phyloP scores from a whole-genome alignment of 495 filamentous ascomycete species.

The Glonium stellatum region DNA sequence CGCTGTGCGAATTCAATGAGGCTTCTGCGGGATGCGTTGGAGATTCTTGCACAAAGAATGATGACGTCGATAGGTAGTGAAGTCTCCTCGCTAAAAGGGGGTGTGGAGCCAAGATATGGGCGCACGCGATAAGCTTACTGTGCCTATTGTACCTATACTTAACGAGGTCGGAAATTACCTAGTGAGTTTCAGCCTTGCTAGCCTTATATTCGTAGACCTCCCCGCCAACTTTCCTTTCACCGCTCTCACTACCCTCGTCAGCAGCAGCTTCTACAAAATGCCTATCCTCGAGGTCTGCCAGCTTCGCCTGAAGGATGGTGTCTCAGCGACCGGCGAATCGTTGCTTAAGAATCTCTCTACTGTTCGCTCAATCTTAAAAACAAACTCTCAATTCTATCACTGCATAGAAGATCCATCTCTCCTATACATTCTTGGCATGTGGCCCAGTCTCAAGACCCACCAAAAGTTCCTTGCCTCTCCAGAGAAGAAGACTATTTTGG shows the following conservation, averaged over 20 bases:
- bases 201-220: not conserved
- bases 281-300: constrained; percentile 19
- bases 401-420: constrained; percentile 22
- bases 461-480: constrained; percentile 19
- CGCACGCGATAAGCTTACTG: too few relatives aligned
- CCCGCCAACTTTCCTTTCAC: too few relatives aligned
- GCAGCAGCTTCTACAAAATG: constrained; percentile 11
- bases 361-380: constrained; percentile 17
- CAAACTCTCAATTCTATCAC: constrained; percentile 22
- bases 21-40: too few relatives aligned
- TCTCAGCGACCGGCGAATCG: constrained; percentile 6
- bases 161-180: not conserved
- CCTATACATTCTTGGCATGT: constrained; percentile 25
- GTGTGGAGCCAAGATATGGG: too few relatives aligned
- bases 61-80: too few relatives aligned
- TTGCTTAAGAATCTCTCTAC: constrained; percentile 22
- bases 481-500: constrained; percentile 17
- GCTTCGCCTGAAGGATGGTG: constrained; percentile 15
- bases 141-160: too few relatives aligned
- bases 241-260: too few relatives aligned
- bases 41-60: too few relatives aligned
- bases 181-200: not conserved
- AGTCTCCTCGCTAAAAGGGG: too few relatives aligned
- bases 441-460: constrained; percentile 22
- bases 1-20: too few relatives aligned